Evolutionary conservation across 805 yeast species (phyloP).

Genomic region (Monosporozyma unispora): DNA sequence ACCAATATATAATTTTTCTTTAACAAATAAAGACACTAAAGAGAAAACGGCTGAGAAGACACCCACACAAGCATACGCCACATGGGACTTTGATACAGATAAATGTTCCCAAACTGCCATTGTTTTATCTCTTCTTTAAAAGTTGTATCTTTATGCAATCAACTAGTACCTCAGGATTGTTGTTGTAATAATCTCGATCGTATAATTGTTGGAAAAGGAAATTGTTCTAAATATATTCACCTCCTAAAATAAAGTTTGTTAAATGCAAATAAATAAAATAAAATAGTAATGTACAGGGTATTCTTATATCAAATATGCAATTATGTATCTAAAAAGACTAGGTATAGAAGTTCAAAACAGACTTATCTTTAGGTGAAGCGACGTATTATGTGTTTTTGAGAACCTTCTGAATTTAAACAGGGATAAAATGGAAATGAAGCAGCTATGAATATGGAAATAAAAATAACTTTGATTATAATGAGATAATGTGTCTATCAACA

Average conservation of each 20-base stretch:
- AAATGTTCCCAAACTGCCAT: constrained; percentile 31
- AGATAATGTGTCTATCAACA: not conserved
- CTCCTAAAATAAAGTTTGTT: not conserved
- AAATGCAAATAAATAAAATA: not conserved
- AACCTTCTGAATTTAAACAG: not conserved
- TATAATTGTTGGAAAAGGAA: no score
- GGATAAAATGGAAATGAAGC: not conserved
- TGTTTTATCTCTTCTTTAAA: not conserved
- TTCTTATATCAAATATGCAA: not conserved
- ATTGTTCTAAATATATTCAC: not conserved
- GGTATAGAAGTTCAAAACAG: not conserved
- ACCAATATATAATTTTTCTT: constrained; percentile 78
- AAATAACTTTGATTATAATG: not conserved
- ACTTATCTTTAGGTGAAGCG: not conserved
- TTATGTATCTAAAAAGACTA: not conserved
- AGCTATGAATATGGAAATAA: not conserved
- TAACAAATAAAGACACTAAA: constrained; percentile 68
- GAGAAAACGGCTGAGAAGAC: constrained; percentile 75
- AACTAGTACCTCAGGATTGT: no score
- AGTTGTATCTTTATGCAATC: not conserved
- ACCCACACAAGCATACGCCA: constrained; percentile 83
- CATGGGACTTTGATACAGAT: constrained; percentile 53
- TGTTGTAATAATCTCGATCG: no score
- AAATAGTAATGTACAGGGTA: not conserved
- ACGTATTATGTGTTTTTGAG: not conserved